phyloP scores from a whole-genome alignment of 352 stramenopile genomes.

The Saprolegnia diclina region DNA sequence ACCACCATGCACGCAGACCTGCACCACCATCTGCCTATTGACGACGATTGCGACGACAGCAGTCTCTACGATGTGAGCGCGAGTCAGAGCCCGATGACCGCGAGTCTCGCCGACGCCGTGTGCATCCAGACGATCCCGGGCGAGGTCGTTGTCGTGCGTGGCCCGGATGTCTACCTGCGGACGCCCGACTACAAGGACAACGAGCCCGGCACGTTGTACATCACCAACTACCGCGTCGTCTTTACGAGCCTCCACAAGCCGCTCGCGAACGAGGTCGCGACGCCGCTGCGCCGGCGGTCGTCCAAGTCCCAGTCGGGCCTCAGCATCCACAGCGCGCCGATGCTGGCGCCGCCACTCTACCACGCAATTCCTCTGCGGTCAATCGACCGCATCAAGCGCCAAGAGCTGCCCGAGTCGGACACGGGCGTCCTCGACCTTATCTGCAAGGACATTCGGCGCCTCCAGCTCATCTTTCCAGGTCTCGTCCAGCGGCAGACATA shows the following conservation, averaged over 20 bases:
- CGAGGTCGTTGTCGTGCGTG: slow-evolving; percentile 57
- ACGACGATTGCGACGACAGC: background rate
- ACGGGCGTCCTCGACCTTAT: slow-evolving; percentile 63
- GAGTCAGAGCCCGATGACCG: slow-evolving; percentile 4
- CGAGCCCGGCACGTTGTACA: slow-evolving; percentile 48
- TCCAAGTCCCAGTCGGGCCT: background rate
- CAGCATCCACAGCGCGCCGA: background rate
- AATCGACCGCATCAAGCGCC: slow-evolving; percentile 68
- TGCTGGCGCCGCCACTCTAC: slow-evolving; percentile 33
- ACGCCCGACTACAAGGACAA: slow-evolving; percentile 34
- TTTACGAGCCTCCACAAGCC: slow-evolving; percentile 32
- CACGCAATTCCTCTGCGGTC: slow-evolving; percentile 63
- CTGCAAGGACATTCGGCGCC: slow-evolving; percentile 74
- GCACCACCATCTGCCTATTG: slow-evolving; percentile 8
- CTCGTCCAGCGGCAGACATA: slow-evolving; percentile 76
- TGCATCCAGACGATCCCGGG: slow-evolving; percentile 53
- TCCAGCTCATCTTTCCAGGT: slow-evolving; percentile 70
- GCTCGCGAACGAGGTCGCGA: background rate
- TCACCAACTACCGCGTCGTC: slow-evolving; percentile 77
- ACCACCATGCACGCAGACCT: slow-evolving; percentile 8
- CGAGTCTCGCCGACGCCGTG: slow-evolving; percentile 28
- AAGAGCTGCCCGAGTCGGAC: slow-evolving; percentile 69
- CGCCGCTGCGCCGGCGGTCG: background rate
- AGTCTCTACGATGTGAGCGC: background rate
- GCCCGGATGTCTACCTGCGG: slow-evolving; percentile 51